phyloP scores from a whole-genome alignment of 2,329 filamentous ascomycete species.

The Scolecobasidium constrictum region DNA sequence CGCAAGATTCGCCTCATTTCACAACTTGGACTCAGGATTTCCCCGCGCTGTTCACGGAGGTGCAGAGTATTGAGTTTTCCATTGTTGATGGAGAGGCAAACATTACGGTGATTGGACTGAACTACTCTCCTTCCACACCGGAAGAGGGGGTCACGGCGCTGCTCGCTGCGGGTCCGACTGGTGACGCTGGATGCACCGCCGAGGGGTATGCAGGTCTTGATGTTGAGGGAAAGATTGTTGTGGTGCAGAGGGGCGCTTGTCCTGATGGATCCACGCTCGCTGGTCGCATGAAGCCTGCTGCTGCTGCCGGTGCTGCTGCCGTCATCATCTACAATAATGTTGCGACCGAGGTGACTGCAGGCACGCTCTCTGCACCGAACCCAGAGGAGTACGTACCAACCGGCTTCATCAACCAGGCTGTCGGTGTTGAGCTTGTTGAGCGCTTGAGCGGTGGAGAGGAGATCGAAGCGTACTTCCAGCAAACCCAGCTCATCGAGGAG shows the following conservation, averaged over 20 bases:
- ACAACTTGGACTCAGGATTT: conserved; percentile 40
- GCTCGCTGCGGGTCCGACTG: conserved; percentile 29
- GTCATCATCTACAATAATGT: conserved; percentile 33
- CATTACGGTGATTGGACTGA: conserved; percentile 31
- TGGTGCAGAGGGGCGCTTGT: conserved; percentile 30
- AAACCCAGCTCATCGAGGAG: conserved; percentile 35
- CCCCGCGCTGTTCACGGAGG: conserved; percentile 31
- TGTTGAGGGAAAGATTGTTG: conserved; percentile 29
- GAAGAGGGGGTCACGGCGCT: conserved; percentile 31
- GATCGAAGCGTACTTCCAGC: conserved; percentile 30
- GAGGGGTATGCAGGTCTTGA: conserved; percentile 27
- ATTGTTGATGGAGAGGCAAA: conserved; percentile 26
- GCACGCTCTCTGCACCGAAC: conserved; percentile 27
- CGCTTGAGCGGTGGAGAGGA: conserved; percentile 29
- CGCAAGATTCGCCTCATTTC: conserved; percentile 28
- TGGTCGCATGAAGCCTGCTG: conserved; percentile 28
- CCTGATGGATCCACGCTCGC: conserved; percentile 31
- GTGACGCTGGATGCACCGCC: conserved; percentile 28
- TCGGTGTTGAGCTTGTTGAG: conserved; percentile 30
- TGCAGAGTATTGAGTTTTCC: conserved; percentile 30
- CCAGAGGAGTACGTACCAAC: conserved; percentile 24
- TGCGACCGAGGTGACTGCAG: conserved; percentile 26
- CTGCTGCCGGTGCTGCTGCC: conserved; percentile 28
- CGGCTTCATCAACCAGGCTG: conserved; percentile 32
- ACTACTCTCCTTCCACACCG: conserved; percentile 38